Base-by-base conservation (phyloP, 1,284 basidiomycete species). In the Microbotryomycetes sp. region DNA sequence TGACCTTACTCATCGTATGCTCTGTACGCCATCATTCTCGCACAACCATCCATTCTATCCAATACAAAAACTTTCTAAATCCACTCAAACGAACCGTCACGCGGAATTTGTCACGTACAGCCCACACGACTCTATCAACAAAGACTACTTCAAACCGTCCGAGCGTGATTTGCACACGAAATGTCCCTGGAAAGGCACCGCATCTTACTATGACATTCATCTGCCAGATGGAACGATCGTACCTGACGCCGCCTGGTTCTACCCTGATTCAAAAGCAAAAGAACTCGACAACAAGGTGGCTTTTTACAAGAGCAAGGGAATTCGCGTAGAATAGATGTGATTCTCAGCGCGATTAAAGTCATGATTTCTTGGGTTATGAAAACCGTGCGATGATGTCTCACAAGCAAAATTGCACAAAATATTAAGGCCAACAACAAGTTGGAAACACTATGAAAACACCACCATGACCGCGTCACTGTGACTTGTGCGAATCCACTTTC, bases 281-380 rank as follows among this genome's bases (percentile, higher is more conserved):
- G 56, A 71, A 16, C 64, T 72, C 54, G 65, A 69, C 52, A 58
- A 59, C 26, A 66, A 64, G 54, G 67, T 74, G n/a, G 73, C 73
- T 6, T 73, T 75, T 56, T 73, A 74, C 67, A 72, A 71, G 64
- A 70, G 65, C 65, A 72, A 72, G 60, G 72, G 5, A 24, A 24
- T 24, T 4, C 49, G 5, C 26, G 49, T 51, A 5, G 21, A 24
- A 24, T 51, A 51, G 21, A 11, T 21, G 26, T 18, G 21, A n/a
- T 48, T 18, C 26, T 6, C 18, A 48, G 7, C 13, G 11, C 18
- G 26, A 48, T 45, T 26, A 48, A 48, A 11, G 21, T 26, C 13
- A 26, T 23, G 16, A 9, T 48, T 11, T 21, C 21, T 9, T 21
- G 46, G 11, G 9, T 15, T 5, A 23, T 26, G 26, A 48, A 7